Percentiles rank a stretch among this genome's conserved stretches.
Conservation (phyloP, 495 filamentous ascomycete species). For the Hyaloscypha finlandica region DNA sequence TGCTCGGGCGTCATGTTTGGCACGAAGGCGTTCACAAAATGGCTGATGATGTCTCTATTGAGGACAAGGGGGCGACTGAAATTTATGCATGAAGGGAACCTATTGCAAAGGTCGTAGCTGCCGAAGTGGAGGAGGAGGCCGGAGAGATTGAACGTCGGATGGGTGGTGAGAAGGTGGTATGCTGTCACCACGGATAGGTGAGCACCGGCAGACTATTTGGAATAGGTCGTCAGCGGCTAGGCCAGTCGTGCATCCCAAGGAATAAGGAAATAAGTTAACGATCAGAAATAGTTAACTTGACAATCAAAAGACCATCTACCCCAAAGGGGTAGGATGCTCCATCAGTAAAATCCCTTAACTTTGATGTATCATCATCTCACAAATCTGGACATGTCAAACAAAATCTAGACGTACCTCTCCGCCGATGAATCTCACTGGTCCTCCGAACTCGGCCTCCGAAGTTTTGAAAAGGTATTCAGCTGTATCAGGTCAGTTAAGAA, state of each 20-base stretch:
- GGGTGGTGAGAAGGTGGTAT: conserved; percentile 45
- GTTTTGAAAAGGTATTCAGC: conserved; percentile 51
- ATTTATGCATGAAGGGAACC: conserved; percentile 37
- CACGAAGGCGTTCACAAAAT: conserved; percentile 45
- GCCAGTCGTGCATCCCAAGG: background rate
- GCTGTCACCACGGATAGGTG: conserved; percentile 46
- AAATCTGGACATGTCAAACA: background rate
- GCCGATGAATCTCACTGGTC: conserved; percentile 40
- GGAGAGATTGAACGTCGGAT: conserved; percentile 40
- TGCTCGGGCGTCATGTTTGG: conserved; percentile 41
- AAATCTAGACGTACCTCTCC: conserved; percentile 31
- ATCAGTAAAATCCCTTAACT: conserved; percentile 29
- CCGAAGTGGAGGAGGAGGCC: conserved; percentile 52
- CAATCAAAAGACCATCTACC: conserved; percentile 13
- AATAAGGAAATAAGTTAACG: background rate
- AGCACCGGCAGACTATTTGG: conserved; percentile 45
- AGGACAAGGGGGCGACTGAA: conserved; percentile 42
- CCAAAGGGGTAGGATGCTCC: conserved; percentile 7
- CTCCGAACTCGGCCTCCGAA: conserved; percentile 41
- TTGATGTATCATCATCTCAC: conserved; percentile 12
- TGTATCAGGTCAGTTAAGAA: conserved; percentile 48
- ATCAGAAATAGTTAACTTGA: conserved; percentile 10
- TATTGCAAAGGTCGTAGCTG: conserved; percentile 43
- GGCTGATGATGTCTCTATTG: conserved; percentile 39
- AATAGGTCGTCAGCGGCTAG: background rate